Percentiles rank a stretch among this genome's conserved stretches.
phyloP scores from a whole-genome alignment of 768 basidiomycete genomes.

The Boletus rubropictus region DNA sequence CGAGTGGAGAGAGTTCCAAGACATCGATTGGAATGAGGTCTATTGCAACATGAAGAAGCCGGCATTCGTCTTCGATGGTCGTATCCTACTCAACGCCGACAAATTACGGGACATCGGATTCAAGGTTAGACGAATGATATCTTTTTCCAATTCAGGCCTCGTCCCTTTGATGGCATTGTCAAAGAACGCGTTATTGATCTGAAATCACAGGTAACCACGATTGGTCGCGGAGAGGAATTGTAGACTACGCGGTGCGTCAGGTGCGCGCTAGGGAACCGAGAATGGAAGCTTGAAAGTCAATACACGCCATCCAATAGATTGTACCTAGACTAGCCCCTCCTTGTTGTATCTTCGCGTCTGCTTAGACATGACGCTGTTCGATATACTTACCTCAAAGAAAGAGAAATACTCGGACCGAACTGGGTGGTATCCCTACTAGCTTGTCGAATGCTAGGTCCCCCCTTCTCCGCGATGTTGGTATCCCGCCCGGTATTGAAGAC shows the following conservation, averaged over 20 bases:
- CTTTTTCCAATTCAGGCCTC: background rate
- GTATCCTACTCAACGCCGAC: constrained; percentile 78
- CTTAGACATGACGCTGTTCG: background rate
- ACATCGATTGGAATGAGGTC: constrained; percentile 84
- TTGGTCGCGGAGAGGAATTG: constrained; percentile 48
- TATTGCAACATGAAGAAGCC: constrained; percentile 93
- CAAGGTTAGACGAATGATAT: constrained; percentile 43
- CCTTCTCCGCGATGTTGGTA: too few relatives aligned
- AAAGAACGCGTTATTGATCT: constrained; percentile 2
- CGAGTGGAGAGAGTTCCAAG: constrained; percentile 95
- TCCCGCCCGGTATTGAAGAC: too few relatives aligned
- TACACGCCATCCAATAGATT: constrained; percentile 9
- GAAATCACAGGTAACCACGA: constrained; percentile 45
- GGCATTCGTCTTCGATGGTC: constrained; percentile 96
- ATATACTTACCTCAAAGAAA: constrained; percentile 12
- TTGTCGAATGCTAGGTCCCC: too few relatives aligned
- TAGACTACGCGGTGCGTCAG: constrained; percentile 15
- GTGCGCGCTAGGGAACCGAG: background rate
- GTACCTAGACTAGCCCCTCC: background rate
- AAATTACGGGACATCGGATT: constrained; percentile 85
- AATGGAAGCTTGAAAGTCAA: background rate
- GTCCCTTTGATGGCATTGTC: constrained; percentile 7
- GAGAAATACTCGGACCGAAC: background rate
- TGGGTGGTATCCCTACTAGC: background rate
- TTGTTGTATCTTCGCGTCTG: background rate